Conservation (phyloP, 129 eudicot species). For the Pittosporum tobira region DNA sequence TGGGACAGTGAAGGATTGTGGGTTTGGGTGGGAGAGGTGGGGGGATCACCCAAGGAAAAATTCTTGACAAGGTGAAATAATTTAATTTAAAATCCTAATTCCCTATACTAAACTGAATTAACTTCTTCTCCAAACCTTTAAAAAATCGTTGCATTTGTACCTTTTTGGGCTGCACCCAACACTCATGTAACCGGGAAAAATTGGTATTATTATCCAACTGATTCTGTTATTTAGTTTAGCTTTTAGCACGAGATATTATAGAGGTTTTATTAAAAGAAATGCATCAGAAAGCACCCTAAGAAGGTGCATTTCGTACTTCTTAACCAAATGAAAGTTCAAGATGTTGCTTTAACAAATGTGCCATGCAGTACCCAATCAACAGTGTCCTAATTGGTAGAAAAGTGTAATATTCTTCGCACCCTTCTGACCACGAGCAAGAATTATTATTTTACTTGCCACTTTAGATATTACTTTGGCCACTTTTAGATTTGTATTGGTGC, state of each 20-base stretch:
- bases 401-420: neutral
- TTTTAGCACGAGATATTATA: neutral
- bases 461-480: no score
- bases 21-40: no score
- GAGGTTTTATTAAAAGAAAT: neutral
- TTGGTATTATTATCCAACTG: neutral
- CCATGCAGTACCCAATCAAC: neutral
- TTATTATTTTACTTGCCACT: neutral
- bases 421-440: neutral
- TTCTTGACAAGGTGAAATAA: no score
- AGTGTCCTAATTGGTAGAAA: neutral
- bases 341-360: no score
- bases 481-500: no score
- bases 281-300: neutral
- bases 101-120: no score
- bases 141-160: neutral
- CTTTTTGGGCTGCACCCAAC: neutral
- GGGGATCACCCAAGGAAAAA: no score
- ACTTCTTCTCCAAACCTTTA: no score
- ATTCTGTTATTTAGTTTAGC: neutral
- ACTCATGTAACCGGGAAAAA: neutral
- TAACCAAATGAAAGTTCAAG: no score
- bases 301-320: neutral
- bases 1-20: no score
- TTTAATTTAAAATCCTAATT: neutral